Percentiles rank a stretch among this genome's conserved stretches.
These are phyloP conservation scores for Fistulifera pelliculosa DNA, from an alignment of 108 stramenopile species.

Conservation along the genomic window DNA sequence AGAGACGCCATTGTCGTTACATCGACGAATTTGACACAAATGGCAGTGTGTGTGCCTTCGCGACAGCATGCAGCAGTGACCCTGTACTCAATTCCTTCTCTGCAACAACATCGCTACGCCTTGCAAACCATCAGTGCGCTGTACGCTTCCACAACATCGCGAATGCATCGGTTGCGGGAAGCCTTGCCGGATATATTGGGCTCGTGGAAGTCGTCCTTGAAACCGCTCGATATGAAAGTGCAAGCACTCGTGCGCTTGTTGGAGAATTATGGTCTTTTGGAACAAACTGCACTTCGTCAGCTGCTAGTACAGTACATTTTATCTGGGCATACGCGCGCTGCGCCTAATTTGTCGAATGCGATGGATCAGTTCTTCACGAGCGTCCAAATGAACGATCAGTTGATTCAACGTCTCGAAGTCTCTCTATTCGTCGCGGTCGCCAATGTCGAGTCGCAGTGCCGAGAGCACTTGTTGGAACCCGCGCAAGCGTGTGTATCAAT, in stretches of 20 bases:
- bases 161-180: conserved; percentile 29
- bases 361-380: conserved; percentile 80
- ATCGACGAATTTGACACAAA: conserved; percentile 30
- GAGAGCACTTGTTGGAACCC: conserved; percentile 44
- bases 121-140: conserved; percentile 50
- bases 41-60: conserved; percentile 16
- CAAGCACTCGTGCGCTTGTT: conserved; percentile 35
- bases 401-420: conserved; percentile 46
- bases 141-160: conserved; percentile 46
- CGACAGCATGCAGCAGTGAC: neutral
- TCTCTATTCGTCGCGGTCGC: conserved; percentile 43
- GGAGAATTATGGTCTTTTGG: conserved; percentile 47
- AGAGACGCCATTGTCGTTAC: conserved; percentile 18
- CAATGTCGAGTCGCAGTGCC: conserved; percentile 51
- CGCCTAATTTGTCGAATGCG: conserved; percentile 51
- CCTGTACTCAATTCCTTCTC: conserved; percentile 9
- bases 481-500: conserved; percentile 47
- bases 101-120: conserved; percentile 28
- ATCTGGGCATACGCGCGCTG: conserved; percentile 46
- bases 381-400: conserved; percentile 72
- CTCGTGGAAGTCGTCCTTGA: conserved; percentile 55
- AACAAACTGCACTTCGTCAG: conserved; percentile 10
- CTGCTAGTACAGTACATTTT: conserved; percentile 56
- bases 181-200: conserved; percentile 27
- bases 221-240: conserved; percentile 66